These are phyloP conservation scores for Penicillium daleae DNA, from an alignment of 495 filamentous ascomycete genomes.

Conservation along the genomic window DNA sequence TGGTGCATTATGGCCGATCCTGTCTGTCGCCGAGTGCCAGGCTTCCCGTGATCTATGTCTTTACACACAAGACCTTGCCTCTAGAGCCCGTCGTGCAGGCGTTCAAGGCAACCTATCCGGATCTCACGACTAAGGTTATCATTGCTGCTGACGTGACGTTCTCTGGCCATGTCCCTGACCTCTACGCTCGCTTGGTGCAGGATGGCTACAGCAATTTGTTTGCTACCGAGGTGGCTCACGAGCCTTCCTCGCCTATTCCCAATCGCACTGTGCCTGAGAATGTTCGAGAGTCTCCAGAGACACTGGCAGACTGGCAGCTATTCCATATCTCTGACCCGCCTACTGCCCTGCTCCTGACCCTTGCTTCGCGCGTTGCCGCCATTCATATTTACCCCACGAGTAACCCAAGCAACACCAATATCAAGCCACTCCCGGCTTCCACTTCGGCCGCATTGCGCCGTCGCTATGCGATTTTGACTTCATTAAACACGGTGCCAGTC, in stretches of 20 bases:
- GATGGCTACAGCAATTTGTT: constrained; percentile 73
- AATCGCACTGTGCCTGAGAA: constrained; percentile 70
- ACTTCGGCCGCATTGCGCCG: constrained; percentile 70
- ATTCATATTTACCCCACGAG: constrained; percentile 80
- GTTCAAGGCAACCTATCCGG: constrained; percentile 71
- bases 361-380: constrained; percentile 76
- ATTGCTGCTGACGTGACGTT: constrained; percentile 92
- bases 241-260: constrained; percentile 81
- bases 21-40: constrained; percentile 90
- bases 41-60: constrained; percentile 90
- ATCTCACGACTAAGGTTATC: constrained; percentile 65
- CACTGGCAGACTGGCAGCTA: constrained; percentile 70
- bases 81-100: constrained; percentile 57
- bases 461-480: constrained; percentile 83
- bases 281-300: constrained; percentile 49
- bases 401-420: constrained; percentile 31
- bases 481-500: constrained; percentile 76
- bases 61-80: constrained; percentile 71
- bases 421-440: constrained; percentile 51
- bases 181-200: constrained; percentile 53
- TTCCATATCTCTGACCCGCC: constrained; percentile 92
- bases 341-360: constrained; percentile 79
- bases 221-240: constrained; percentile 70
- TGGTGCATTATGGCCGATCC: constrained; percentile 92
- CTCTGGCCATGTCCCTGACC: constrained; percentile 63